A percentile compares a stretch with the other conserved stretches of the same genome.
phyloP scores from a whole-genome alignment of 192 early-diverging fungal species.

The Backusella macrospora region DNA sequence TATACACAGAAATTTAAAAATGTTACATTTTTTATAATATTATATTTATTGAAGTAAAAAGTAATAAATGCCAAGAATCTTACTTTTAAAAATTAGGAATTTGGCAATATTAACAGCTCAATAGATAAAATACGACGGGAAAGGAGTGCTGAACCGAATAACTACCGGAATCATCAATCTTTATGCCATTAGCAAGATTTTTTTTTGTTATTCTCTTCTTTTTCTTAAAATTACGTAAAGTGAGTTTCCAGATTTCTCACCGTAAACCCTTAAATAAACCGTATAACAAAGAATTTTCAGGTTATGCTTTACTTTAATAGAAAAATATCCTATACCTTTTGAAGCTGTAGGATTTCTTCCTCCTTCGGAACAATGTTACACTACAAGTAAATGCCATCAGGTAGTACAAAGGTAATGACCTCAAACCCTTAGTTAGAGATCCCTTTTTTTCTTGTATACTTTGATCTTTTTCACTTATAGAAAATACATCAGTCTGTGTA shows the following conservation, averaged over 20 bases:
- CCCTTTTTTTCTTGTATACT: background rate
- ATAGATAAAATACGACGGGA: background rate
- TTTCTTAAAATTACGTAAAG: background rate
- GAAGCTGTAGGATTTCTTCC: background rate
- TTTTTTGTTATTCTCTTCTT: background rate
- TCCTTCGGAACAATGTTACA: background rate
- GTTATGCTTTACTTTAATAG: background rate
- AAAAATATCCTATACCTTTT: background rate
- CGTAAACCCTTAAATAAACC: background rate
- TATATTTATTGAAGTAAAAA: background rate
- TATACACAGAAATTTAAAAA: constrained; percentile 12
- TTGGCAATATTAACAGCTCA: background rate
- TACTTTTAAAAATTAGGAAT: background rate
- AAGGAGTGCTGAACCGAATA: background rate
- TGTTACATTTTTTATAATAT: constrained; percentile 3
- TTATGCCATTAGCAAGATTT: background rate
- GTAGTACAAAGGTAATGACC: background rate
- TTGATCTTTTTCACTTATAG: background rate
- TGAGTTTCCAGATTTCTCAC: background rate
- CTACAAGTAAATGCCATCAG: background rate
- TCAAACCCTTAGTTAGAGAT: background rate
- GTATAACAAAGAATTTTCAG: background rate
- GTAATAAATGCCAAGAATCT: background rate
- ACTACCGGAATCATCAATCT: too few relatives aligned
- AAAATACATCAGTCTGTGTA: background rate